These are phyloP conservation scores for Cercophora newfieldiana DNA, from an alignment of 495 filamentous ascomycete genomes.

Conservation along the genomic window DNA sequence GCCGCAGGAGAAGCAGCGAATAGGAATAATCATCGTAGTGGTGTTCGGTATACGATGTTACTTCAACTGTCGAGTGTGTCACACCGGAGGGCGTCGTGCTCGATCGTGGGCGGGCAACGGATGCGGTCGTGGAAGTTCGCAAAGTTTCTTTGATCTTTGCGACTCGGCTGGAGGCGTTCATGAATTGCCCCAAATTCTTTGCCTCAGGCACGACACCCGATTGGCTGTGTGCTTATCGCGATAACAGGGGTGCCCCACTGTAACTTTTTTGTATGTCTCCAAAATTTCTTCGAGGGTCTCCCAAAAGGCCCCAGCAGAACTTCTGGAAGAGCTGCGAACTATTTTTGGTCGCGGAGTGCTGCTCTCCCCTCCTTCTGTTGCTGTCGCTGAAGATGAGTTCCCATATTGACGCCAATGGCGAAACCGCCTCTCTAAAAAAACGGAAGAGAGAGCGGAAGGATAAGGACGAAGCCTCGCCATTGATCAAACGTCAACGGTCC, in stretches of 20 bases:
- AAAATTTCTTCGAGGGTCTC: constrained; percentile 35
- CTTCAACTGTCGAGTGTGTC: neutral
- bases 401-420: constrained; percentile 30
- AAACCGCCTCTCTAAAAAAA: constrained; percentile 36
- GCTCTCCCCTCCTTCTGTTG: neutral
- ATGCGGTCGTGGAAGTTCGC: neutral
- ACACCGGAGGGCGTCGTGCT: neutral
- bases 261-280: constrained; percentile 34
- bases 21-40: constrained; percentile 89
- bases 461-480: constrained; percentile 30
- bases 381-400: constrained; percentile 19
- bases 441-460: constrained; percentile 35
- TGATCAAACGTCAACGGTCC: constrained; percentile 33
- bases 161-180: neutral
- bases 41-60: neutral
- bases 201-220: neutral
- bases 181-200: constrained; percentile 15
- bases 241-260: constrained; percentile 32
- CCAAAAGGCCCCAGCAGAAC: neutral
- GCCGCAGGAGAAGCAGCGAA: constrained; percentile 97
- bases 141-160: constrained; percentile 4
- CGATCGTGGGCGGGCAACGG: neutral
- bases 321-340: neutral
- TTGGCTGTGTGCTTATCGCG: constrained; percentile 36
- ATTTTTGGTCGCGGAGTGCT: no score